Conservation (phyloP, 495 filamentous ascomycete species). For the Penicillium maclennaniae region DNA sequence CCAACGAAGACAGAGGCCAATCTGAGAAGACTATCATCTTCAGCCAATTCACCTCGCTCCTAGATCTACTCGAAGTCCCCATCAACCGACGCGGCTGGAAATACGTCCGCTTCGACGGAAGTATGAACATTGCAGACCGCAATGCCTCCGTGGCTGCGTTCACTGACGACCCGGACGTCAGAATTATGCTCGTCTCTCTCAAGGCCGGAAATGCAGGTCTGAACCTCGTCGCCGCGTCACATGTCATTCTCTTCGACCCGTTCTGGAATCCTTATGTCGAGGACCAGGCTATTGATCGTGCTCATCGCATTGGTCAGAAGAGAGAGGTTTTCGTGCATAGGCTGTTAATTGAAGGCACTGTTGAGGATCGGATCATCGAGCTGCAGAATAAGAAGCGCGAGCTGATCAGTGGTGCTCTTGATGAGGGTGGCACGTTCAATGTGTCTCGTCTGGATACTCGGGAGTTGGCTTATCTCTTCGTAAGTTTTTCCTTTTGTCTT, state of each 20-base stretch:
- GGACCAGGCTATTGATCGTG: constrained; percentile 90
- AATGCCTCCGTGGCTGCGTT: constrained; percentile 72
- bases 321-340: constrained; percentile 74
- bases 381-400: constrained; percentile 82
- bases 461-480: constrained; percentile 73
- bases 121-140: constrained; percentile 67
- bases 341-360: constrained; percentile 69
- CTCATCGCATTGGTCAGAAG: constrained; percentile 84
- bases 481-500: constrained; percentile 32
- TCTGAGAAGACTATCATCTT: constrained; percentile 88
- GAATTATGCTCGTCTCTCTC: constrained; percentile 82
- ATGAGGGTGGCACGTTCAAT: constrained; percentile 67
- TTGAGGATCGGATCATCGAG: constrained; percentile 84
- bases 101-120: constrained; percentile 82
- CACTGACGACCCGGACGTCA: constrained; percentile 57
- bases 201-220: constrained; percentile 90
- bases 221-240: constrained; percentile 81
- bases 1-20: constrained; percentile 41
- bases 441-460: constrained; percentile 56
- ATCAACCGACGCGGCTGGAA: constrained; percentile 58
- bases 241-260: constrained; percentile 89
- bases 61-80: constrained; percentile 91
- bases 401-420: constrained; percentile 75
- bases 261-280: constrained; percentile 98
- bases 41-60: constrained; percentile 84